Base-by-base conservation (phyloP, 306 rosid species). In the Prunus padus region DNA sequence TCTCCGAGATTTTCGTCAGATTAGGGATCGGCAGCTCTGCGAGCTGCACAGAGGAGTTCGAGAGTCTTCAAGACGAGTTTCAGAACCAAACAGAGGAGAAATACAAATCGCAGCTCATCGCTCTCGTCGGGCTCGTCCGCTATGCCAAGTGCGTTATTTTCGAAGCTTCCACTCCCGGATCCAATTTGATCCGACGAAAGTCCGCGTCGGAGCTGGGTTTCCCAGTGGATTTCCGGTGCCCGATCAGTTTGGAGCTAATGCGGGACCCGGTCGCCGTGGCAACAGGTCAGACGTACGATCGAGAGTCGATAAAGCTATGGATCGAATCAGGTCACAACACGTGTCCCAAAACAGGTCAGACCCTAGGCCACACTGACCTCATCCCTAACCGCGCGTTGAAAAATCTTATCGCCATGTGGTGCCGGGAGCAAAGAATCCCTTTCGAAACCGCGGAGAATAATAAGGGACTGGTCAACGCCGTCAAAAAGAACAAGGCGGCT, bases 211-310 rank as follows among this genome's bases (percentile, higher is more conserved):
- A 92, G 7, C 0, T 85, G 0, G 74, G 62, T 4, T 12, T 79
- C 8, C 99, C 98, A 55, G 64, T 82, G 0, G 99, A 96, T 70
- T 96, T 86, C 78, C 79, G 91, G 80, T 92, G 98, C 7, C 99
- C 99, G 52, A 92, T 96, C 3, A 90, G 84, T 8, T 79, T 96
- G 0, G 99, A 96, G 19, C 77, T 96, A 3, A 96, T 96, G 92
- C 82, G 82, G 16, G 97, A 92, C 25, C 99, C 99, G 0, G 99
- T 96, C 0, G 91, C 91, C 55, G 97, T 89, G 88, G 93, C 99
- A 3, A 96, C 99, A 0, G 99, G 99, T 18, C 99, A 96, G 87
- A 96, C 98, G 74, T 96, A 92, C 79, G 98, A 96, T 83, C 88
- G 93, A 0, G 89, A 72, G 2, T 88, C 93, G 0, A 96, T 96